Base-by-base conservation (phyloP, 768 basidiomycete genomes). In the Suillus americanus region DNA sequence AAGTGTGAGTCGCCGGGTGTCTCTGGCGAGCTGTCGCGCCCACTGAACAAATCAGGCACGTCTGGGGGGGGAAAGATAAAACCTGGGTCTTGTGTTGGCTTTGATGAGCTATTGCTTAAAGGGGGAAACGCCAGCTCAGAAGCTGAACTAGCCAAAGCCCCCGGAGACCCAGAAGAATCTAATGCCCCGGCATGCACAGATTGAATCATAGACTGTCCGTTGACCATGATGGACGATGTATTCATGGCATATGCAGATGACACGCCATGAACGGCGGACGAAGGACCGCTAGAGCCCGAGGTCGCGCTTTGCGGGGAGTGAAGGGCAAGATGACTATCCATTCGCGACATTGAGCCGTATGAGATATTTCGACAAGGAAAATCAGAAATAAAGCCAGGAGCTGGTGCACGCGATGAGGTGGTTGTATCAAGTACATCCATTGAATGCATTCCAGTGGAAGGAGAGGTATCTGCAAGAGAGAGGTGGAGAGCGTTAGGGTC, bases 1-100 rank as follows among this genome's bases (percentile, higher is more conserved):
- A 89, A 77, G 71, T 86, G 83, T 2, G 83, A 76, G 61, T 78
- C 84, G 30, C 78, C 77, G 30, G 75, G 68, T 3, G 74, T 62
- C 54, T 83, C 79, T 9, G 74, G 74, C 7, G 71, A 67, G 53
- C 46, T 48, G 25, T 70, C 68, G 30, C 66, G 67, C n/a, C 60
- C 28, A 12, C 65, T 65, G 2, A 67, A 13, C n/a, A 59, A 25
- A 66, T 74, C 74, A 61, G 69, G 5, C 9, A 68, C 12, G 65
- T 76, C 75, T 0, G 71, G 65, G 9, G 73, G 68, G 0, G 73
- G 65, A 38, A 78, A 75, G 28, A 67, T 20, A 28, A 76, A 76
- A 4, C 62, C 30, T 1, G 70, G 33, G 5, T 77, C 72, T 9
- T 68, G 74, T 5, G 43, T 64, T 1, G 72, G 55, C 33, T 51